Base-by-base conservation (phyloP, 2,329 filamentous ascomycete genomes). In the Ophiostoma ips region DNA sequence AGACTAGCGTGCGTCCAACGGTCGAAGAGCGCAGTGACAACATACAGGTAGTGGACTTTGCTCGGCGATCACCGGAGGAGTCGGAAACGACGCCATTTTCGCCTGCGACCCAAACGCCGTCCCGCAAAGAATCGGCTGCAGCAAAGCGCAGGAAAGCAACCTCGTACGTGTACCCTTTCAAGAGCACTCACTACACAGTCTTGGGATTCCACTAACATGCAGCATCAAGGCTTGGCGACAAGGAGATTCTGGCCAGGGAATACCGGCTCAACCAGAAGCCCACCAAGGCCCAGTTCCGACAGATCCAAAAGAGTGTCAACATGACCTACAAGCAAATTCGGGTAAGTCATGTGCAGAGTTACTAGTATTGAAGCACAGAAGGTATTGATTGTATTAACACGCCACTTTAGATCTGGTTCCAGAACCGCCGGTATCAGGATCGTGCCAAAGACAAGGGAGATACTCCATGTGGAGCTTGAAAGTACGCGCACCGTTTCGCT, bases 251-350 rank as follows among this genome's bases (percentile, higher is more conserved):
- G 2, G 43, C 43, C 5, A n/a, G 43, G 7, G 43, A 45, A n/a
- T 45, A 45, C 28, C 43, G 43, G 9, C 30, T 45, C 4, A 45
- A 45, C 30, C 16, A 24, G 5, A 9, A 24, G 5, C 43, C 43
- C 5, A 45, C 13, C 30, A 45, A 45, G 43, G 30, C 28, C 11
- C 28, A 45, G 2, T 45, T 33, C n/a, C 30, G 43, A 13, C 28
- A 30, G 11, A 45, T 45, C 18, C 28, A 31, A 16, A 34, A 45
- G 7, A 10, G n/a, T 3, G 43, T 45, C 11, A 16, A 45, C 30
- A 45, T 45, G 43, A 45, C 43, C 43, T 45, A 45, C 43, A 45
- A 45, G n/a, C 43, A 45, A 10, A 45, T 45, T 11, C 16, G 43
- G 16, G 40, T 43, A 43, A 30, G 40, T n/a, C n/a, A n/a, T n/a